Base-by-base conservation (phyloP, 139 green algal species). In the Prasinococcaceae sp. region DNA sequence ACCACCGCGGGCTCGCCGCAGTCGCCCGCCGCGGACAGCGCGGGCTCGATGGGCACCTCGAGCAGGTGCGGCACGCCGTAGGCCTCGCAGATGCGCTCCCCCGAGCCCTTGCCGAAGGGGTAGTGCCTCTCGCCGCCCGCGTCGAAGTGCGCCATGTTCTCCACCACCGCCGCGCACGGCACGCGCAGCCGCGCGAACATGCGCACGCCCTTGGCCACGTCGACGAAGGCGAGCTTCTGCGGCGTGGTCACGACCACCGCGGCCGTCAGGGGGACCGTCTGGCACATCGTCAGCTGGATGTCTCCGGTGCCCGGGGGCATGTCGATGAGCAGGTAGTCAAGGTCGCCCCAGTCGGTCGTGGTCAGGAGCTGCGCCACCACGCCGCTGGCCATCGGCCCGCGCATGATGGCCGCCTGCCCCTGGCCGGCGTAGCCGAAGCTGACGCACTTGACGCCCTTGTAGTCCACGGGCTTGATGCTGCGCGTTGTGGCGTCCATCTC, bases 121-220 rank as follows among this genome's bases (percentile, higher is more conserved):
- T 70, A 75, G 73, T 92, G 83, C 0, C 71, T 57, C 61, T 80
- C 81, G 40, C 84, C 88, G 41, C 86, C 74, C 23, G 74, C 79
- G 3, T 94, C 86, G 70, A 98, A 98, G 74, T 83, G 96, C 0
- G 56, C 68, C 90, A 98, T 98, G 82, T 98, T 98, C 75, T 98
- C 90, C n/a, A 93, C 90, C 16, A 97, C 86, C 6, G 82, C 79
- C 29, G 95, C 86, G 45, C 84, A 94, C 0, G 90, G 90, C 47
- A 97, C 86, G 48, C 59, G 59, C 23, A 98, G 72, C 50, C 84
- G 84, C 9, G 86, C 83, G 76, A 98, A 98, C 90, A 98, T 98
- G 61, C 88, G 80, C 53, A 98, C 85, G 45, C 86, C 86, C 70
- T 98, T 98, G 39, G 84, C 88, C 20, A 98, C 90, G 55, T 98